phyloP scores from a whole-genome alignment of 1,139 yeast species.

The Zygosaccharomyces sapae region DNA sequence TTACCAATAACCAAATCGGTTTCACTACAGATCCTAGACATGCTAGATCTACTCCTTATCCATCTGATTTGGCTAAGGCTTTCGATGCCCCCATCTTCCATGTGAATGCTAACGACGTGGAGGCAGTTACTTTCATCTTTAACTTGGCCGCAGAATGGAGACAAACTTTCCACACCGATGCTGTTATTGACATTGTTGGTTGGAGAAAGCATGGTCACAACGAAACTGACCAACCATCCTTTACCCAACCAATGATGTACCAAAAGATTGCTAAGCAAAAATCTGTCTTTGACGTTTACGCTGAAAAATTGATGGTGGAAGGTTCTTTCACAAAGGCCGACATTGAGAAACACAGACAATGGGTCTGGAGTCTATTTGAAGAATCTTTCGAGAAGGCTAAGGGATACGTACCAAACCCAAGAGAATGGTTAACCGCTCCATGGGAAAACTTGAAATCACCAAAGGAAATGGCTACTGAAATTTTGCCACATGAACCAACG shows the following conservation, averaged over 20 bases:
- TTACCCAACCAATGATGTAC: constrained; percentile 98
- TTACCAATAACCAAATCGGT: constrained; percentile 97
- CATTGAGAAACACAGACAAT: constrained; percentile 90
- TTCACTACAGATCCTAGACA: constrained; percentile 98
- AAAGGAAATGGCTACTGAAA: constrained; percentile 91
- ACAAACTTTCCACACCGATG: constrained; percentile 93
- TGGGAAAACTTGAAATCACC: constrained; percentile 99
- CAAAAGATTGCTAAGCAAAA: constrained; percentile 82
- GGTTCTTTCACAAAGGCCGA: constrained; percentile 87
- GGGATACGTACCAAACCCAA: constrained; percentile 85
- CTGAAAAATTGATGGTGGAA: constrained; percentile 73
- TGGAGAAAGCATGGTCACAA: constrained; percentile 99
- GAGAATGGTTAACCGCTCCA: constrained; percentile 98
- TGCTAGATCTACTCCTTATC: constrained; percentile 96
- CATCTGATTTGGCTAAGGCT: constrained; percentile 94
- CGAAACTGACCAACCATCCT: constrained; percentile 98
- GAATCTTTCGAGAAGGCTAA: constrained; percentile 82
- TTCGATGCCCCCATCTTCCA: constrained; percentile 98
- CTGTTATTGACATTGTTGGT: constrained; percentile 93
- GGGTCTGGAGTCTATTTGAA: constrained; percentile 96
- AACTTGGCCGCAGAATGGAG: constrained; percentile 99
- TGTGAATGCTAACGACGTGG: constrained; percentile 97
- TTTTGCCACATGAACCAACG: constrained; percentile 94
- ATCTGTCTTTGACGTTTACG: constrained; percentile 81
- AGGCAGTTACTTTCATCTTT: constrained; percentile 85